Base-by-base conservation (phyloP, 2,329 filamentous ascomycete genomes). In the Penicillium sp. region DNA sequence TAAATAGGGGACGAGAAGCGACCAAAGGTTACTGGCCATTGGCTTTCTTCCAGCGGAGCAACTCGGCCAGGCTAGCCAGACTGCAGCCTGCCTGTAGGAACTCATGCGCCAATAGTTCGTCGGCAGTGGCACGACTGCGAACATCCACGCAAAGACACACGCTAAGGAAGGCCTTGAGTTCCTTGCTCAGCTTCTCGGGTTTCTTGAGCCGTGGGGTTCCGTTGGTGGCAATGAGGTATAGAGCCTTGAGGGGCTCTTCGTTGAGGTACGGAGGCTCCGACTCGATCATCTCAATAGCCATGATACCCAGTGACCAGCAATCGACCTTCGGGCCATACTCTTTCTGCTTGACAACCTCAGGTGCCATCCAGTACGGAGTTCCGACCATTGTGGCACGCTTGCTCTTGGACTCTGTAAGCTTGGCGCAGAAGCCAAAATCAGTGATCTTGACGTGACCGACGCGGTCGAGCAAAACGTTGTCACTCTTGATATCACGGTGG, bases 221-320 rank as follows among this genome's bases (percentile, higher is more conserved):
- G 71, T 97, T 97, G 40, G 93, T 98, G 33, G 93, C 93, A 63
- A 98, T 98, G 47, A 98, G 79, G 66, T 95, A 98, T 32, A 98
- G 78, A 6, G 93, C 93, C 76, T 97, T 97, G 41, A 98, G 79
- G 0, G 93, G 93, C 68, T 97, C 91, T 69, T 97, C 93, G 69
- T 97, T 97, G 25, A 97, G 80, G 66, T 98, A 98, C 0, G 93
- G 93, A 4, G 93, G 93, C 68, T 98, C 93, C 13, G 88, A 94
- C 66, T 98, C 93, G 60, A 97, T 97, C 93, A 98, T 96, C 70
- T 98, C 93, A 60, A 98, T 97, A 16, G 93, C 91, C 93, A 97
- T 98, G 71, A 98, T 98, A 60, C 93, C 93, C 47, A 98, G 75
- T 19, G 90, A 96, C 93, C 93, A 98, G 62, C 97, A 95, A 63